Conservation (phyloP, 768 basidiomycete species). For the Tylopilus sp. region DNA sequence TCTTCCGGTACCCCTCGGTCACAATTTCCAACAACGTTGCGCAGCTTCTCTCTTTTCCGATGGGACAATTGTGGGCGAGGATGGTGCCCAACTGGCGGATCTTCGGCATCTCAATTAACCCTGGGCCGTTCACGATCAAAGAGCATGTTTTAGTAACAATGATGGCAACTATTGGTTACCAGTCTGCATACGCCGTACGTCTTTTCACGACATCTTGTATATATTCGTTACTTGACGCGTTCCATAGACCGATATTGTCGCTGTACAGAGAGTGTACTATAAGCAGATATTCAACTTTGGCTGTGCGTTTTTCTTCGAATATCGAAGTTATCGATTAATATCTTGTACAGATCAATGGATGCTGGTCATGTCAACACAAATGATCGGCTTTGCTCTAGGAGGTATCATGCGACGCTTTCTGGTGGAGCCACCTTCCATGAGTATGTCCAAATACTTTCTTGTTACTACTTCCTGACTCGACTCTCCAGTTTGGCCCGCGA, state of each 20-base stretch:
- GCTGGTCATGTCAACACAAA: slow-evolving; percentile 68
- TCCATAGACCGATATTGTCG: slow-evolving; percentile 60
- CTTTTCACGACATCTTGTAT: not conserved
- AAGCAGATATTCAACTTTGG: slow-evolving; percentile 52
- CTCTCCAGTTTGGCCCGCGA: slow-evolving; percentile 65
- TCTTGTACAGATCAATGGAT: slow-evolving; percentile 49
- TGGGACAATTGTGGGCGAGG: slow-evolving; percentile 60
- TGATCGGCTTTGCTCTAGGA: slow-evolving; percentile 62
- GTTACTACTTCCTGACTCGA: slow-evolving; percentile 14
- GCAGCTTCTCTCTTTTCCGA: slow-evolving; percentile 68
- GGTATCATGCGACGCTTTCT: slow-evolving; percentile 61
- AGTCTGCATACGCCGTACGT: slow-evolving; percentile 22
- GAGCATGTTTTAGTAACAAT: slow-evolving; percentile 71
- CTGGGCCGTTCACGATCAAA: slow-evolving; percentile 79
- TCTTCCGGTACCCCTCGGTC: slow-evolving; percentile 59
- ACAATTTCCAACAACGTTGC: slow-evolving; percentile 54
- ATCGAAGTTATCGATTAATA: too few species aligned
- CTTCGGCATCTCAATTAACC: slow-evolving; percentile 61
- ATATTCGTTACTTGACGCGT: slow-evolving; percentile 6
- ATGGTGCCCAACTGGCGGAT: slow-evolving; percentile 49
- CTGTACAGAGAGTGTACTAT: slow-evolving; percentile 71
- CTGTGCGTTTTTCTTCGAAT: slow-evolving; percentile 32
- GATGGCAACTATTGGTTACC: slow-evolving; percentile 51
- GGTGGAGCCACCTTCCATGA: slow-evolving; percentile 64
- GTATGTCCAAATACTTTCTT: slow-evolving; percentile 29